These are phyloP conservation scores for Aspergillus funiculosus DNA, from an alignment of 495 filamentous ascomycete species.

Conservation along the genomic window DNA sequence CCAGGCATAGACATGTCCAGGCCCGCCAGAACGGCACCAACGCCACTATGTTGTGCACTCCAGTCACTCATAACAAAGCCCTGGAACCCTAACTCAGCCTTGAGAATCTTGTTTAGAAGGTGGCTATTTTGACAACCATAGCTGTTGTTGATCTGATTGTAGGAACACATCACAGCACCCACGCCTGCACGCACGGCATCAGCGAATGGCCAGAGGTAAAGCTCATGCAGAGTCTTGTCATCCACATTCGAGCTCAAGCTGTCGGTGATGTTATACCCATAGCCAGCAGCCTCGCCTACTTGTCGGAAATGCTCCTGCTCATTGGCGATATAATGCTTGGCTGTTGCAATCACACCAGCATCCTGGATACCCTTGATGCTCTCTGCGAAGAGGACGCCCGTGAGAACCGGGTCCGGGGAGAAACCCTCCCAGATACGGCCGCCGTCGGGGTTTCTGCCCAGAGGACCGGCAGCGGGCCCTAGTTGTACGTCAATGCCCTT, in stretches of 20 bases:
- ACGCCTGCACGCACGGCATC: slow-evolving; percentile 69
- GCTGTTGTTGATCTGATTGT: slow-evolving; percentile 78
- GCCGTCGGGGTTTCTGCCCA: slow-evolving; percentile 66
- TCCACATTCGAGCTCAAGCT: slow-evolving; percentile 77
- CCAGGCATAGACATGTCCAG: slow-evolving; percentile 96
- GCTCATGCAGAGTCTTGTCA: slow-evolving; percentile 89
- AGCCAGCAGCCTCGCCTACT: slow-evolving; percentile 52
- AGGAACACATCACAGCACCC: slow-evolving; percentile 88
- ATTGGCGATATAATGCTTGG: slow-evolving; percentile 75
- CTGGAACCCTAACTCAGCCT: slow-evolving; percentile 89
- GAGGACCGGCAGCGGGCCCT: slow-evolving; percentile 83
- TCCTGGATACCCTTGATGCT: slow-evolving; percentile 79
- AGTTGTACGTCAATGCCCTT: slow-evolving; percentile 85
- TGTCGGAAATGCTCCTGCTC: slow-evolving; percentile 83
- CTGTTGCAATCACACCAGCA: slow-evolving; percentile 72
- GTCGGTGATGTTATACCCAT: slow-evolving; percentile 60
- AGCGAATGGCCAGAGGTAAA: slow-evolving; percentile 86
- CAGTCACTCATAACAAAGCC: slow-evolving; percentile 91
- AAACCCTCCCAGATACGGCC: slow-evolving; percentile 83
- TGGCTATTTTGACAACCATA: slow-evolving; percentile 67
- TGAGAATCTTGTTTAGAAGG: slow-evolving; percentile 74
- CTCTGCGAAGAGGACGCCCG: slow-evolving; percentile 65
- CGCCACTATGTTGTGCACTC: slow-evolving; percentile 82
- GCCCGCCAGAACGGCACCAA: slow-evolving; percentile 70
- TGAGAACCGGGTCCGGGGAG: slow-evolving; percentile 70